Percentiles rank a stretch among this genome's conserved stretches.
Conservation (phyloP, 768 basidiomycete genomes). For the Solioccasus polychromus region DNA sequence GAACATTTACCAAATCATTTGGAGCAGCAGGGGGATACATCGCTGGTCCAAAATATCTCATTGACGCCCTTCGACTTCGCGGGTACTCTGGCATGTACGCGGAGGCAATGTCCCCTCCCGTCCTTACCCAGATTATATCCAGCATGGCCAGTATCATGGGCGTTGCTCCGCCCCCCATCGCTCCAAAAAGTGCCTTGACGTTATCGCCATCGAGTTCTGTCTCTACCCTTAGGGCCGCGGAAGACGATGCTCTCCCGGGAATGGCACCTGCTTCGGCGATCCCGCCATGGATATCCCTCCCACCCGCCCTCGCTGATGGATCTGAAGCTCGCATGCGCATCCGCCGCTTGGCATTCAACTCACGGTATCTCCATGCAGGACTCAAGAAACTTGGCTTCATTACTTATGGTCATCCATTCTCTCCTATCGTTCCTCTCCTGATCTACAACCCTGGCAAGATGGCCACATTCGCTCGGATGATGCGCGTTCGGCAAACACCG, state of each 20-base stretch:
- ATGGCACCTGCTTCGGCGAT: conserved; percentile 63
- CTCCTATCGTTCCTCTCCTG: conserved; percentile 90
- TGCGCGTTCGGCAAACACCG: conserved; percentile 71
- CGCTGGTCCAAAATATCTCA: conserved; percentile 74
- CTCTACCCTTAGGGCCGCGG: conserved; percentile 28
- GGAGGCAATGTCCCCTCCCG: conserved; percentile 87
- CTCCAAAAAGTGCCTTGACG: conserved; percentile 24
- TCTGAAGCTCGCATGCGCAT: conserved; percentile 80
- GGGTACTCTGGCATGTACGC: conserved; percentile 85
- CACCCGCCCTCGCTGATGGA: conserved; percentile 72
- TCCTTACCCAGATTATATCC: conserved; percentile 86
- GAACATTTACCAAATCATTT: conserved; percentile 96
- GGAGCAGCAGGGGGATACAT: conserved; percentile 96
- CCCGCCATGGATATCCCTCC: conserved; percentile 78
- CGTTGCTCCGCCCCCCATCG: conserved; percentile 41
- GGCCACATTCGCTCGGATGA: conserved; percentile 86
- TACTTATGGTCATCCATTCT: conserved; percentile 87
- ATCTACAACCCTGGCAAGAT: conserved; percentile 94
- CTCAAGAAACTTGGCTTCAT: conserved; percentile 94
- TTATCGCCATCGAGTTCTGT: conserved; percentile 32
- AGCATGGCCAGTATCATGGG: conserved; percentile 99
- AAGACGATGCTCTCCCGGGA: conserved; percentile 59
- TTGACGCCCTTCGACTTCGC: conserved; percentile 77
- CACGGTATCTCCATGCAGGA: conserved; percentile 84
- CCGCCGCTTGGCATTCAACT: conserved; percentile 90